Evolutionary conservation across 306 rosid species (phyloP), one percentile per base, ranked within the genome.

Genomic region (Fragaria ananassa): DNA sequence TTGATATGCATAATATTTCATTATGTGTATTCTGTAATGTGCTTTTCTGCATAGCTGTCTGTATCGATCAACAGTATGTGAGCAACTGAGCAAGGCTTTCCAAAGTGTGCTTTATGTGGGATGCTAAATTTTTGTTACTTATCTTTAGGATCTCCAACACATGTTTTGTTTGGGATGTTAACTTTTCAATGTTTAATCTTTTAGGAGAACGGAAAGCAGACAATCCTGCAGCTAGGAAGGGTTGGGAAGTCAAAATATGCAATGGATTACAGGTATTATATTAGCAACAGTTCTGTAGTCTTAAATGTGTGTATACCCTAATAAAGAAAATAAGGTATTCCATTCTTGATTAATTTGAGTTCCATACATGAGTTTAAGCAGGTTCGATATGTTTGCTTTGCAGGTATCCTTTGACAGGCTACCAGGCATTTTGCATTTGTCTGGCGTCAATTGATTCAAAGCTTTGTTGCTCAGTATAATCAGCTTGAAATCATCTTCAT

Each of bases 391-490:
- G 60, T 57, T 73, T 70, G 34, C 65, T 77, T 4, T 74, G 87
- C 91, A 90, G 97, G 81, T 90, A 90, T 86, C 98, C 97, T 63
- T 81, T 95, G 92, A 95, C 98, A 56, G 98, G 97, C 75, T 95
- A 87, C 86, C 97, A 95, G 76, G 98, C 98, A 5, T 95, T 95
- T 80, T 92, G 96, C 87, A 89, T 92, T 49, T 86, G 93, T 53
- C 76, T 95, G 82, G 93, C 98, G 79, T 90, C 97, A 74, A 87
- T 95, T 73, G 98, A 92, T 89, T 71, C 96, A 42, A 95, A 92
- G 87, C 92, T 92, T 61, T 95, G 98, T 47, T 92, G 96, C 87
- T 79, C 86, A 1, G 79, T 95, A 23, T 95, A 82, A 82, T 66
- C 57, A 39, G 34, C 31, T 67, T 18, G 19, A 42, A 51, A 18